Percentiles rank a stretch among this genome's conserved stretches.
Evolutionary conservation across 164 flowering plant genomes (phyloP).

Genomic region (Euptelea pleiosperma): DNA sequence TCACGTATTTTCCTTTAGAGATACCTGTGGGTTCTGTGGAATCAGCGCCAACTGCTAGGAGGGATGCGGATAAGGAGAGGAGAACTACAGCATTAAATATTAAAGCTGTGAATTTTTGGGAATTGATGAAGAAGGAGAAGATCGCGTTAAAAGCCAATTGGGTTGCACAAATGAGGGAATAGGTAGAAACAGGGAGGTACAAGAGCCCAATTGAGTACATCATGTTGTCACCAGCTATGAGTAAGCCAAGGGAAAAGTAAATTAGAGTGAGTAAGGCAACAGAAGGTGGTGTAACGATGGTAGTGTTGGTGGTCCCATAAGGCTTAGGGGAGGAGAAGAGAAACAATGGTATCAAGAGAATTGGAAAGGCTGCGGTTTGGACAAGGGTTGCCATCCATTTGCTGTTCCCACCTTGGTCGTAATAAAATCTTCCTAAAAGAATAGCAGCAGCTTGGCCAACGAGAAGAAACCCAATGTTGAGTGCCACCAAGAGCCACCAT

Average conservation of each 20-base stretch:
- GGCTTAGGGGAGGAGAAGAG: conserved; percentile 6
- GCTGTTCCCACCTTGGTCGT: conserved; percentile 23
- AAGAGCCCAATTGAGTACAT: conserved; percentile 22
- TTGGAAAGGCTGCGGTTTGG: conserved; percentile 23
- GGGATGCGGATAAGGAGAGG: conserved; percentile 21
- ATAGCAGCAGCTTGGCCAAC: conserved; percentile 12
- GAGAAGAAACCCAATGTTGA: conserved; percentile 26
- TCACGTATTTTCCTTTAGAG: conserved; percentile 12
- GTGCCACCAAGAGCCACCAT: conserved; percentile 31
- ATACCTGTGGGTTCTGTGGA: not conserved
- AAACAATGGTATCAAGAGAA: conserved; percentile 13
- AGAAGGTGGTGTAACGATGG: not conserved
- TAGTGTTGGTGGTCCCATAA: no score
- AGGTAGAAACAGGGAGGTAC: conserved; percentile 24
- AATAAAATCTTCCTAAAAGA: conserved; percentile 22
- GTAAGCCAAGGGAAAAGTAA: conserved; percentile 19
- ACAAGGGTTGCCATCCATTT: conserved; percentile 26
- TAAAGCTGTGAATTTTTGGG: conserved; percentile 15
- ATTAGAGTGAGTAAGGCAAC: not conserved
- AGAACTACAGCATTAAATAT: conserved; percentile 22
- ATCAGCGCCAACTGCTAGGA: conserved; percentile 14
- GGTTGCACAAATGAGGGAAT: conserved; percentile 23
- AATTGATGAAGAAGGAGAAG: conserved; percentile 24
- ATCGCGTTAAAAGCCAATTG: conserved; percentile 24
- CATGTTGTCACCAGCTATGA: conserved; percentile 20